Evolutionary conservation across 306 rosid genomes (phyloP), one percentile per base, ranked within the genome.

Genomic region (Prosopis cineraria): DNA sequence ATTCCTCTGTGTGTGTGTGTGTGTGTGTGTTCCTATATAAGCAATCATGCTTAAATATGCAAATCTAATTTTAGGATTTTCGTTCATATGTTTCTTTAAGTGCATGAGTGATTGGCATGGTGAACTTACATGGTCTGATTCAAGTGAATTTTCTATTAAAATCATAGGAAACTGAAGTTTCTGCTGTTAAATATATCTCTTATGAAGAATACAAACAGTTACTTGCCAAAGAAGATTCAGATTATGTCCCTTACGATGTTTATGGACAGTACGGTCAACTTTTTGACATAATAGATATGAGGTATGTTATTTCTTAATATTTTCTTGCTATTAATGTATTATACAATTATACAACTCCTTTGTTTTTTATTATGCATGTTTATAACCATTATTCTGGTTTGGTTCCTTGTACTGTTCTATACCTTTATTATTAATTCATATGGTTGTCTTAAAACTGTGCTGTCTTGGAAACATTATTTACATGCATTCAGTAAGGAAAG

Each of bases 101-200:
- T 60, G 13, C 63, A 27, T 69, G 64, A 63, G 36, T 68, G 30
- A 84, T 34, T 70, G 58, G 45, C 73, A 5, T 65, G 29, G 39
- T 22, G 13, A 40, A 64, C 27, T 81, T 64, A 17, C 70, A 27
- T 79, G 83, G 73, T 45, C 27, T n/a, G 20, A 7, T 79, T 44
- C 62, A 62, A 74, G 34, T 55, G 62, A 53, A 66, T 79, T 82
- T 62, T 66, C 58, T 81, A 52, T 11, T 43, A 7, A 33, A 44
- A 40, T 85, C 81, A 60, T 73, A 92, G 98, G 98, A 95, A 88
- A 11, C 88, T 10, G 98, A 95, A 89, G 98, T 95, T 52, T 92
- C 98, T 75, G 98, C 93, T 52, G 93, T 92, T 83, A 95, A 95
- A 83, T 95, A 95, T 79, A 86, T 95, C 31, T 45, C 80, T 79